Base-by-base conservation (phyloP, 108 stramenopile species). In the Cyclotella kingstonii region DNA sequence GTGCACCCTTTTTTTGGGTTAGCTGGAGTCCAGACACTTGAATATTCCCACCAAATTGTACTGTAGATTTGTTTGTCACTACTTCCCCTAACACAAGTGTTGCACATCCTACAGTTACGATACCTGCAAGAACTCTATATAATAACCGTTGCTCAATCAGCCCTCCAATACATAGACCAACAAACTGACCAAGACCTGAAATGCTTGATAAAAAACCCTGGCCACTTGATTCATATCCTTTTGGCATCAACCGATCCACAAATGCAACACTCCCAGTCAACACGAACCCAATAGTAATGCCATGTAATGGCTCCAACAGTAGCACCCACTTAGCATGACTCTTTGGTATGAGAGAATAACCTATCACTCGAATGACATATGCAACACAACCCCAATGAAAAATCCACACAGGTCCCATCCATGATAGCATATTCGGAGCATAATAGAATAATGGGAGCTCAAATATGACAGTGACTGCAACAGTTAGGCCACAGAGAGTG, bases 391-490 rank as follows among this genome's bases (percentile, higher is more conserved):
- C 82, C 23, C 59, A 28, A 28, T 79, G 63, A 43, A 75, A 68
- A 54, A 84, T 51, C 15, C 30, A 46, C 9, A 47, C 76, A 6
- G 67, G 60, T 44, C 81, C 75, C 29, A 76, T 38, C 26, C 35
- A 40, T 35, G 54, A 26, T 4, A 84, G 63, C 18, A 87, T 45
- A 25, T 58, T 26, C 15, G 70, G 73, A 40, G 86, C 82, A 51
- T 54, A 77, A 34, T 82, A 72, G 66, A 87, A 87, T 7, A 87
- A 18, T 7, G 83, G 86, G 4, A 87, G 67, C 47, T 87, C 86
- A 48, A 87, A 84, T 10, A 87, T n/a, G 1, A 84, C 86, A 0
- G 86, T 87, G 9, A 87, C 63, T 35, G 55, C 38, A 23, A 82
- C 81, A n/a, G 81, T 76, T 1, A 79, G 30, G 10, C 81, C 81